Evolutionary conservation across 2,329 filamentous ascomycete species (phyloP).

Genomic region (Fusarium pseudoanthophilum): DNA sequence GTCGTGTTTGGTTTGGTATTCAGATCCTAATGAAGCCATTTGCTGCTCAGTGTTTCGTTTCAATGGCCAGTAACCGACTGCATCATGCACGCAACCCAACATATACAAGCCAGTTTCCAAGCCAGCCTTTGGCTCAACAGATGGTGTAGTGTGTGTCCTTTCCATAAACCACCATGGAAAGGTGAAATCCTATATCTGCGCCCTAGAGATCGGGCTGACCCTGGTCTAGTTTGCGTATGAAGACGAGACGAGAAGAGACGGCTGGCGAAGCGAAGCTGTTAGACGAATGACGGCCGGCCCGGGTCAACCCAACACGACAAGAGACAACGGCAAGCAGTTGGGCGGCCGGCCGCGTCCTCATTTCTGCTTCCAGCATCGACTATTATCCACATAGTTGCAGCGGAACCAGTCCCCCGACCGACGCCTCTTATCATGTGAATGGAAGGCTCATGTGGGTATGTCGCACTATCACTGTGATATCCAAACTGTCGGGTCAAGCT

Average conservation of each 20-base stretch:
- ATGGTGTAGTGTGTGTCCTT: background rate
- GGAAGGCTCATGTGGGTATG: conserved; percentile 34
- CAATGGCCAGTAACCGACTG: conserved; percentile 4
- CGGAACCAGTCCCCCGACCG: conserved; percentile 35
- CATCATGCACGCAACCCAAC: conserved; percentile 15
- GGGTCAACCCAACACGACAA: background rate
- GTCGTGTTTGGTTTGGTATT: conserved; percentile 20
- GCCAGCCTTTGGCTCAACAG: background rate
- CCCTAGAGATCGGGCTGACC: conserved; percentile 9
- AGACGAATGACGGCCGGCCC: conserved; percentile 10
- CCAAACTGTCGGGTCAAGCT: conserved; percentile 43
- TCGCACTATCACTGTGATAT: conserved; percentile 37
- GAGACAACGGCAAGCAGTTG: background rate
- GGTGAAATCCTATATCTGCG: background rate
- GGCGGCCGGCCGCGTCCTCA: conserved; percentile 7
- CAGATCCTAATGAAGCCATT: conserved; percentile 20
- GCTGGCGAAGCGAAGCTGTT: conserved; percentile 7
- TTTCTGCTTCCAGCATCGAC: background rate
- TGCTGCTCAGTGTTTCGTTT: conserved; percentile 18
- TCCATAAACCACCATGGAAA: background rate
- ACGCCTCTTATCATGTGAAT: conserved; percentile 44
- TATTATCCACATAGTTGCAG: conserved; percentile 19
- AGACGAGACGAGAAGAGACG: background rate
- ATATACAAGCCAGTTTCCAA: background rate
- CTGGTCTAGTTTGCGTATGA: background rate